These are phyloP conservation scores for Phyllosticta ampelicida DNA, from an alignment of 2,329 filamentous ascomycete genomes.

Conservation along the genomic window DNA sequence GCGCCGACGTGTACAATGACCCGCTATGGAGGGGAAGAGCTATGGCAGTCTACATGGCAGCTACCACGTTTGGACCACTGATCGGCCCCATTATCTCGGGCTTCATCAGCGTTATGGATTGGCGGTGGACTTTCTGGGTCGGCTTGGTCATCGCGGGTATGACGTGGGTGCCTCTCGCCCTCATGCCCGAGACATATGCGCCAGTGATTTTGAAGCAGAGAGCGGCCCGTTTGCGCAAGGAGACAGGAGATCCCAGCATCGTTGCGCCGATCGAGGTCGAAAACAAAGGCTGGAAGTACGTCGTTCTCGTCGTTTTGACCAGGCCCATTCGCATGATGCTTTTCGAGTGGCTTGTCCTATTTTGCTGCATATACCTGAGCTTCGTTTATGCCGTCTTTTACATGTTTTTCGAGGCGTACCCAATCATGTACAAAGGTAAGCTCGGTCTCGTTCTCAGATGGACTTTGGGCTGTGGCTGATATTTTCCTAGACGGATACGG, in stretches of 20 bases:
- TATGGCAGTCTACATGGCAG: conserved; percentile 55
- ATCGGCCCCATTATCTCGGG: conserved; percentile 49
- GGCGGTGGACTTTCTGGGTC: conserved; percentile 64
- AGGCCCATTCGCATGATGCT: conserved; percentile 63
- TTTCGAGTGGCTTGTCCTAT: conserved; percentile 63
- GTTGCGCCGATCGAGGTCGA: conserved; percentile 55
- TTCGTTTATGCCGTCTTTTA: conserved; percentile 53
- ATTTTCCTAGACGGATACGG: conserved; percentile 41
- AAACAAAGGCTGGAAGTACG: conserved; percentile 44
- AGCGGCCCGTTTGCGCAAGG: conserved; percentile 47
- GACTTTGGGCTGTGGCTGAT: not conserved
- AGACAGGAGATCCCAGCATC: conserved; percentile 42
- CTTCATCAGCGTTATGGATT: conserved; percentile 50
- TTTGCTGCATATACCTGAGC: conserved; percentile 58
- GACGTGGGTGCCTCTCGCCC: conserved; percentile 49
- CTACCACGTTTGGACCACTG: conserved; percentile 47
- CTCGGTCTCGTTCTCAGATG: conserved; percentile 11
- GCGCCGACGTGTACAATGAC: conserved; percentile 55
- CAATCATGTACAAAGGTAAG: conserved; percentile 48
- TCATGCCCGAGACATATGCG: conserved; percentile 46
- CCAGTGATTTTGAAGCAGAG: conserved; percentile 38
- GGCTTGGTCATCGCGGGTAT: conserved; percentile 55
- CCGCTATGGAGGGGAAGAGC: conserved; percentile 46
- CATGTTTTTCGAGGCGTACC: conserved; percentile 70
- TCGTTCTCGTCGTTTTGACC: conserved; percentile 59